A percentile compares a stretch with the other conserved stretches of the same genome.
Evolutionary conservation across 1,284 basidiomycete species (phyloP).

Genomic region (Phenoliferia sp.): DNA sequence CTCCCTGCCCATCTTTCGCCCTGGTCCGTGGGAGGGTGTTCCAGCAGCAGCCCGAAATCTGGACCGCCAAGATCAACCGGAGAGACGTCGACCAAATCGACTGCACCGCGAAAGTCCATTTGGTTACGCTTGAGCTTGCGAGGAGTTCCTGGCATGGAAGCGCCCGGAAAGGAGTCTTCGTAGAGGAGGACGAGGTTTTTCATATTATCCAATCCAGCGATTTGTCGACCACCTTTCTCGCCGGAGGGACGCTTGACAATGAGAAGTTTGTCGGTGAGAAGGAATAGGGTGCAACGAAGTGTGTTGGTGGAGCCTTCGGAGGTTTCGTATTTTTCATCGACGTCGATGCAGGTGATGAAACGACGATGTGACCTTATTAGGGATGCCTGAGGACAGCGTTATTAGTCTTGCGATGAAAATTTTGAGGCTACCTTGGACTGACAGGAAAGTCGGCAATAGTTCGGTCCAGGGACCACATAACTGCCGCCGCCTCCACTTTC

Average conservation of each 20-base stretch:
- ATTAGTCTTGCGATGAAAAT: no score
- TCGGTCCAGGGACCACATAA: slow-evolving; percentile 78
- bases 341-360: slow-evolving; percentile 90
- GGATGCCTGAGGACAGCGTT: slow-evolving; percentile 11
- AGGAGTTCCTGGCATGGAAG: slow-evolving; percentile 14
- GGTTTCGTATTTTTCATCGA: slow-evolving; percentile 59
- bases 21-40: slow-evolving; percentile 56
- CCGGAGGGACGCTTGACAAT: slow-evolving; percentile 79
- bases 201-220: slow-evolving; percentile 81
- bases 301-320: slow-evolving; percentile 38
- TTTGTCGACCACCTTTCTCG: slow-evolving; percentile 62
- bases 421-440: no score
- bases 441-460: slow-evolving; percentile 85
- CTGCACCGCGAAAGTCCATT: slow-evolving; percentile 77
- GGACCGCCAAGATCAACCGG: slow-evolving; percentile 73
- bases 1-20: slow-evolving; percentile 60
- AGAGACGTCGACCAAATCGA: slow-evolving; percentile 77
- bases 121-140: slow-evolving; percentile 60
- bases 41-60: slow-evolving; percentile 82
- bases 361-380: slow-evolving; percentile 79
- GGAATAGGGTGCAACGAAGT: slow-evolving; percentile 81
- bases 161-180: slow-evolving; percentile 32
- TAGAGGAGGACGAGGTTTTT: slow-evolving; percentile 55
- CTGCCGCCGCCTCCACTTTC: slow-evolving; percentile 79
- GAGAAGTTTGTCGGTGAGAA: slow-evolving; percentile 92